Percentiles rank a stretch among this genome's conserved stretches.
Conservation (phyloP, 345 rosid species). For the thale cress (Arabidopsis thaliana) region DNA sequence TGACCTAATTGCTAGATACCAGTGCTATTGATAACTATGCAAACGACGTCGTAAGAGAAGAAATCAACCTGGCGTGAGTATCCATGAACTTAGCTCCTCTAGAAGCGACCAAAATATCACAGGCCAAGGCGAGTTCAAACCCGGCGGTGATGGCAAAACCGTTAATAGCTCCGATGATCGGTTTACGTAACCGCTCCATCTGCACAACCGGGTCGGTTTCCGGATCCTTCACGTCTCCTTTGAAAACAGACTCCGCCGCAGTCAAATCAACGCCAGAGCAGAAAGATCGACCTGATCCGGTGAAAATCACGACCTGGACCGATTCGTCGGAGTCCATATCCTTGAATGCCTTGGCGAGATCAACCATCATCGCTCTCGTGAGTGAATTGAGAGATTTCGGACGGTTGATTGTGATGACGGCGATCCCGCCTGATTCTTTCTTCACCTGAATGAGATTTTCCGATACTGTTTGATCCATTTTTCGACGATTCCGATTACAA, state of each 20-base stretch:
- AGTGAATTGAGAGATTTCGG: conserved; percentile 90
- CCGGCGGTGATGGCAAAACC: conserved; percentile 95
- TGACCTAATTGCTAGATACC: conserved; percentile 7
- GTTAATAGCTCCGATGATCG: conserved; percentile 85
- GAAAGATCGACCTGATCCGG: conserved; percentile 84
- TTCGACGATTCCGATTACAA: conserved; percentile 17
- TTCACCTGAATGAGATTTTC: conserved; percentile 61
- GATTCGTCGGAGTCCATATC: conserved; percentile 60
- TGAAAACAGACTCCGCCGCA: conserved; percentile 84
- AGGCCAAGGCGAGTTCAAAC: conserved; percentile 85
- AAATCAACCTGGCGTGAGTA: conserved; percentile 72
- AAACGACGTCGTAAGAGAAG: conserved; percentile 12
- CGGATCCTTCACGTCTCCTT: conserved; percentile 88
- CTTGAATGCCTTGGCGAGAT: conserved; percentile 69
- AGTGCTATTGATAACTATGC: too few relatives aligned
- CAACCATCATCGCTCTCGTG: conserved; percentile 72
- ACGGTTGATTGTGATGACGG: conserved; percentile 78
- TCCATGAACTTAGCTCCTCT: conserved; percentile 84
- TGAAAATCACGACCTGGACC: conserved; percentile 64
- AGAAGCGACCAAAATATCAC: conserved; percentile 80
- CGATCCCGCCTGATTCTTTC: conserved; percentile 68
- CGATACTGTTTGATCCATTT: conserved; percentile 47
- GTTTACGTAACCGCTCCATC: conserved; percentile 82
- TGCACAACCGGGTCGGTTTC: conserved; percentile 74
- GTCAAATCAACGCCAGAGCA: conserved; percentile 93